These are phyloP conservation scores for Talaromyces proteolyticus DNA, from an alignment of 495 filamentous ascomycete genomes.

Conservation along the genomic window DNA sequence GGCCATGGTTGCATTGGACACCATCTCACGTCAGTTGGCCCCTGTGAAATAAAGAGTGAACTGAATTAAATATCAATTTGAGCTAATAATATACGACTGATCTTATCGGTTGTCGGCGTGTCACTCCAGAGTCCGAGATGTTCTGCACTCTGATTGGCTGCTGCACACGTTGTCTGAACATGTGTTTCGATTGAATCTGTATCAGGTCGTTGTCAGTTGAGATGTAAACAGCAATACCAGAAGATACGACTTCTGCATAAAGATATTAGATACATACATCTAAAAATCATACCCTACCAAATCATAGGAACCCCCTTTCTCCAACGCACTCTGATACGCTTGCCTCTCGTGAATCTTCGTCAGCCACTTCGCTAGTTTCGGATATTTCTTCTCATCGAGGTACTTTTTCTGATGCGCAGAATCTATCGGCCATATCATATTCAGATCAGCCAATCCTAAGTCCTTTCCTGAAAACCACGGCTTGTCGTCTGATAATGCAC, in stretches of 20 bases:
- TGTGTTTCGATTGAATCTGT: too few species aligned
- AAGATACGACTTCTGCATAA: neutral
- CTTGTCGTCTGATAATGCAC: conserved; percentile 4
- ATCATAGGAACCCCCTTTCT: conserved; percentile 16
- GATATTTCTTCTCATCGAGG: conserved; percentile 18
- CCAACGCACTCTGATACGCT: conserved; percentile 23
- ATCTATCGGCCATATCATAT: conserved; percentile 8
- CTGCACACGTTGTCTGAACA: too few species aligned
- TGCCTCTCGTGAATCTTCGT: conserved; percentile 17
- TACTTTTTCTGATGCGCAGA: conserved; percentile 1
- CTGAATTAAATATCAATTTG: too few species aligned
- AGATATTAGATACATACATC: neutral
- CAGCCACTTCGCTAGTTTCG: conserved; percentile 19
- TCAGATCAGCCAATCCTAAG: conserved; percentile 7
- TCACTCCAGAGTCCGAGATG: too few species aligned
- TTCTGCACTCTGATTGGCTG: too few species aligned
- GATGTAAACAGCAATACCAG: neutral
- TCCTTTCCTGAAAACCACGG: conserved; percentile 6
- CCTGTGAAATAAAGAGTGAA: too few species aligned
- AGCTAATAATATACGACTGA: too few species aligned
- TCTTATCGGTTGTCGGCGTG: too few species aligned
- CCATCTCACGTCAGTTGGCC: too few species aligned
- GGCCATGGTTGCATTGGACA: too few species aligned
- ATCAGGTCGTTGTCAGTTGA: too few species aligned
- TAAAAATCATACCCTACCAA: conserved; percentile 5